phyloP scores from a whole-genome alignment of 1,139 yeast genomes.

The Yamadazyma trypodendri region DNA sequence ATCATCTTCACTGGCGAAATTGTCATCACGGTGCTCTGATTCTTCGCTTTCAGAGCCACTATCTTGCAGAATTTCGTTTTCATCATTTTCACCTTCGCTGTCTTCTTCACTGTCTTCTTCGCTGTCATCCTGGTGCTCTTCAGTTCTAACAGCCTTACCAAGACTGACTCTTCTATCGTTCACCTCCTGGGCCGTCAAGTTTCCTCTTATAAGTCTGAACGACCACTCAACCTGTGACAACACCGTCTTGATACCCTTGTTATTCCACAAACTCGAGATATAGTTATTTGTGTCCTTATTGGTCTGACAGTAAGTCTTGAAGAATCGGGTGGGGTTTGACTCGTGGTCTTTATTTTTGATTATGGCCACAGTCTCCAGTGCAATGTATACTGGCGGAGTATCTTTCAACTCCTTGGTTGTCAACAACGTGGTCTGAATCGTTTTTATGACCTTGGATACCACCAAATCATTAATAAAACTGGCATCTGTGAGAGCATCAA shows the following conservation, averaged over 20 bases:
- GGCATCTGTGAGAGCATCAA: slow-evolving; percentile 14
- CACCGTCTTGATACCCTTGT: slow-evolving; percentile 46
- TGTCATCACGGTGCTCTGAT: slow-evolving; percentile 47
- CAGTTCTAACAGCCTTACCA: slow-evolving; percentile 9
- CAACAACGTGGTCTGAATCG: slow-evolving; percentile 25
- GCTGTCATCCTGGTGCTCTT: slow-evolving; percentile 1
- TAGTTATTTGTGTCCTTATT: slow-evolving; percentile 41
- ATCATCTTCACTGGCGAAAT: slow-evolving; percentile 48
- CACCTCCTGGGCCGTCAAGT: slow-evolving; percentile 47
- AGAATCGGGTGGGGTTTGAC: slow-evolving; percentile 49
- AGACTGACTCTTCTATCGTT: slow-evolving; percentile 20
- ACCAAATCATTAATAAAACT: slow-evolving; percentile 27
- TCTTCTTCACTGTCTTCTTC: slow-evolving; percentile 14
- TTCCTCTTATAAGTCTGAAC: slow-evolving; percentile 60
- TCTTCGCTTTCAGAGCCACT: slow-evolving; percentile 55
- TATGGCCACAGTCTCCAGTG: slow-evolving; percentile 21
- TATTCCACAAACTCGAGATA: slow-evolving; percentile 61
- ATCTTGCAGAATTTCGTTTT: no score
- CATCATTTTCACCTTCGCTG: slow-evolving; percentile 38
- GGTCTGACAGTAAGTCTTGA: slow-evolving; percentile 44
- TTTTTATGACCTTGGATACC: slow-evolving; percentile 34
- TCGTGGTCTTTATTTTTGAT: slow-evolving; percentile 27
- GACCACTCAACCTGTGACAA: slow-evolving; percentile 55
- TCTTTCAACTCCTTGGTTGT: slow-evolving; percentile 25
- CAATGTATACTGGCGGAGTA: slow-evolving; percentile 35